Conservation (phyloP, 306 rosid genomes). For the Lathyrus tuberosus region DNA sequence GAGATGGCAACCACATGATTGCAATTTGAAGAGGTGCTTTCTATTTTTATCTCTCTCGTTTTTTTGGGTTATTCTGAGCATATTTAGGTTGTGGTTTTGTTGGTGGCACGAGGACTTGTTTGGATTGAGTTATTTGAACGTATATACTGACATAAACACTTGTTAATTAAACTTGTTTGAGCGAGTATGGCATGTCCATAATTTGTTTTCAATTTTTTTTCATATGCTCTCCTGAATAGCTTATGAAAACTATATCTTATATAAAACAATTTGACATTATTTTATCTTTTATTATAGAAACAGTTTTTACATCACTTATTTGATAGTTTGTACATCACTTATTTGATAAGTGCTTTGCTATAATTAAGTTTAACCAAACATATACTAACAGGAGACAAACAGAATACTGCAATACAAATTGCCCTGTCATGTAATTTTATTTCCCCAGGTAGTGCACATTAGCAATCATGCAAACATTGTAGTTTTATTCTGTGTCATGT, state of each 20-base stretch:
- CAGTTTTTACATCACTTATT: too few species aligned
- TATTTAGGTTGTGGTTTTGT: constrained; percentile 19
- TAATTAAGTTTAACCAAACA: not conserved
- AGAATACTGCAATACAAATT: constrained; percentile 93
- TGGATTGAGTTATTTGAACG: not conserved
- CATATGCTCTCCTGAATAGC: not conserved
- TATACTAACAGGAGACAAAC: constrained; percentile 90
- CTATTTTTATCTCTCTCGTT: constrained; percentile 15
- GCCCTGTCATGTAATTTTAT: constrained; percentile 97
- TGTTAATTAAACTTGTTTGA: not conserved
- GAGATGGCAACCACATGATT: constrained; percentile 96
- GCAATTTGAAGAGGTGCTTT: constrained; percentile 83
- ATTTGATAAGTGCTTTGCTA: not conserved
- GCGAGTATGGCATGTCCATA: not conserved
- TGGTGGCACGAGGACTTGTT: not conserved
- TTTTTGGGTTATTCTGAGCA: constrained; percentile 1
- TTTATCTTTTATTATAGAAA: not conserved
- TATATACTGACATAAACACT: not conserved
- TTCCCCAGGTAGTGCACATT: constrained; percentile 78
- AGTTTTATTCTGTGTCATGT: constrained; percentile 28
- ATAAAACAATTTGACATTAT: not conserved
- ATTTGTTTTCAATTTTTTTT: not conserved
- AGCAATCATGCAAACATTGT: constrained; percentile 30
- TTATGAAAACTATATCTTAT: too few species aligned
- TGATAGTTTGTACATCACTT: not conserved